A percentile compares a stretch with the other conserved stretches of the same genome.
Evolutionary conservation across 495 filamentous ascomycete genomes (phyloP).

Genomic region (Xylaria nigripes): DNA sequence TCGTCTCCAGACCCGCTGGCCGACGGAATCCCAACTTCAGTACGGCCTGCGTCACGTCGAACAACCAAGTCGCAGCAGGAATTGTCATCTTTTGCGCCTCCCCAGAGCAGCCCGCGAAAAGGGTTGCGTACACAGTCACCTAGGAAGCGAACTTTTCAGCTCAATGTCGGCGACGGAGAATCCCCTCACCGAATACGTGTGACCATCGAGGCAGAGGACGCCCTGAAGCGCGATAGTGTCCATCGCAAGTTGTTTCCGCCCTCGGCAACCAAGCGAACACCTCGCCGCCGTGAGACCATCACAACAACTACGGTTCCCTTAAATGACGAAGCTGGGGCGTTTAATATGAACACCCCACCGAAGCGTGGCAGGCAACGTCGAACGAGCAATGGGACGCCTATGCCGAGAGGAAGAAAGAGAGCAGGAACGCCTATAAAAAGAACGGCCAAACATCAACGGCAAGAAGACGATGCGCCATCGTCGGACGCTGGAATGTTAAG

Average conservation of each 20-base stretch:
- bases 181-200: slow-evolving; percentile 46
- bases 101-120: slow-evolving; percentile 18
- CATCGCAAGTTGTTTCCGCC: slow-evolving; percentile 36
- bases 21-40: slow-evolving; percentile 28
- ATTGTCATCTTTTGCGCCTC: slow-evolving; percentile 13
- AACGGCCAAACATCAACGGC: slow-evolving; percentile 14
- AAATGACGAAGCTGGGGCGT: slow-evolving; percentile 35
- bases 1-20: slow-evolving; percentile 44
- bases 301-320: slow-evolving; percentile 40
- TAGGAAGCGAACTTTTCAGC: slow-evolving; percentile 45
- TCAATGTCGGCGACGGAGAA: slow-evolving; percentile 41
- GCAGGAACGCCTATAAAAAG: slow-evolving; percentile 32
- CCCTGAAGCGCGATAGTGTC: slow-evolving; percentile 18
- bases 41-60: slow-evolving; percentile 21
- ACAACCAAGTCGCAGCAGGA: slow-evolving; percentile 21
- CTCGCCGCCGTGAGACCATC: slow-evolving; percentile 17
- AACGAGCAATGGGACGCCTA: slow-evolving; percentile 32
- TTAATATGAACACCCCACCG: slow-evolving; percentile 32
- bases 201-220: slow-evolving; percentile 44
- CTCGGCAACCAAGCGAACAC: slow-evolving; percentile 24
- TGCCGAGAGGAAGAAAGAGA: slow-evolving; percentile 34
- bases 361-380: slow-evolving; percentile 30
- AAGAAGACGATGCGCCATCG: slow-evolving; percentile 14
- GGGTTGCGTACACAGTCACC: slow-evolving; percentile 26
- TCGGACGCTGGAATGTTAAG: slow-evolving; percentile 13